These are phyloP conservation scores for Arctostaphylos glauca DNA, from an alignment of 148 eudicot genomes.

Conservation along the genomic window DNA sequence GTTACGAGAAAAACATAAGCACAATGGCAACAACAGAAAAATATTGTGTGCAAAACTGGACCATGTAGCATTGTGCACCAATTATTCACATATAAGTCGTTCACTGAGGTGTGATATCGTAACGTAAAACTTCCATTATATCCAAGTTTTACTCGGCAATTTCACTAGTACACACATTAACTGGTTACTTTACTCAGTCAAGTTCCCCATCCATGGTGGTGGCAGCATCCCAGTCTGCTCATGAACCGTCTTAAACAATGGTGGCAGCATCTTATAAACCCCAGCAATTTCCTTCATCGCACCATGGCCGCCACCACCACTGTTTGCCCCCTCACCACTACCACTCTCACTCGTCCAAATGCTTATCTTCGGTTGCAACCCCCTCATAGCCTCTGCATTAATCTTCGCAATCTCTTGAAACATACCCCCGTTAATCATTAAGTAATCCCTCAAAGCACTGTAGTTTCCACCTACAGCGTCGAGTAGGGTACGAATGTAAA, in stretches of 20 bases:
- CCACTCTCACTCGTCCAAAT: slow-evolving; percentile 48
- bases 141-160: no score
- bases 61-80: no score
- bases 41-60: no score
- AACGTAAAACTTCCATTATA: no score
- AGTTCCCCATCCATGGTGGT: slow-evolving; percentile 45
- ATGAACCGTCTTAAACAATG: slow-evolving; percentile 48
- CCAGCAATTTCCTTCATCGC: slow-evolving; percentile 43
- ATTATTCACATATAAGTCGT: no score
- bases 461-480: slow-evolving; percentile 34
- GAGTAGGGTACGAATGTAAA: slow-evolving; percentile 19
- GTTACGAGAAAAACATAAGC: no score
- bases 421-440: slow-evolving; percentile 57
- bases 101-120: no score
- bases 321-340: slow-evolving; percentile 26
- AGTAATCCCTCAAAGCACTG: slow-evolving; percentile 45
- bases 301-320: slow-evolving; percentile 40
- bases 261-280: slow-evolving; percentile 53
- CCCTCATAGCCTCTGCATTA: slow-evolving; percentile 48
- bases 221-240: slow-evolving; percentile 61
- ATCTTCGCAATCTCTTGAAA: slow-evolving; percentile 55
- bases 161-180: no score
- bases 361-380: slow-evolving; percentile 54
- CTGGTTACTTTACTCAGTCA: background rate
- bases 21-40: no score